Conservation (phyloP, 345 rosid genomes). For the Durio zibethinus region DNA sequence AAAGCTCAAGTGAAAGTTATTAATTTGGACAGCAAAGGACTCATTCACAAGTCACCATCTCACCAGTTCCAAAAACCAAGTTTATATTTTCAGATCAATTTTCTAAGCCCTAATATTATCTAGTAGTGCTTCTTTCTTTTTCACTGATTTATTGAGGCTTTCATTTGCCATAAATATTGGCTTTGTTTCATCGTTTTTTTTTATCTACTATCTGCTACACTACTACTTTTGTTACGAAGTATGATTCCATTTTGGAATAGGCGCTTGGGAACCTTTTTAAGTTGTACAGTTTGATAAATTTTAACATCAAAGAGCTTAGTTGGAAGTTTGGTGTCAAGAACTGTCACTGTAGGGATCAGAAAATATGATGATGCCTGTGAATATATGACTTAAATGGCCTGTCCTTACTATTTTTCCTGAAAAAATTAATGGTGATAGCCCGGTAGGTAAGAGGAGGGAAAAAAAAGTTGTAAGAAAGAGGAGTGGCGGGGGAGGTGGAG, state of each 20-base stretch:
- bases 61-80: neutral
- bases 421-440: no score
- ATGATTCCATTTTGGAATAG: neutral
- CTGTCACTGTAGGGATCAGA: neutral
- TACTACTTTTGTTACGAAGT: neutral
- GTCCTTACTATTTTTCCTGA: no score
- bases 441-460: no score
- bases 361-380: neutral
- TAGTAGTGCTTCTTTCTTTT: neutral
- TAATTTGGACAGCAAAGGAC: constrained; percentile 1
- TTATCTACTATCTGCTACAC: neutral
- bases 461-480: no score
- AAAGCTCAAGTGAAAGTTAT: neutral
- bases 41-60: constrained; percentile 12
- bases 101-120: neutral
- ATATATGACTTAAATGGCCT: no score
- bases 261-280: no score
- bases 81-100: neutral
- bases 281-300: no score
- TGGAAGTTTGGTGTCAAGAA: neutral
- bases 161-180: neutral
- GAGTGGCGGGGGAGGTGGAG: no score
- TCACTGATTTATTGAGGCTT: neutral
- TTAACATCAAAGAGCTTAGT: neutral
- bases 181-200: neutral